Conservation (phyloP, 352 stramenopile genomes). For the Globisporangium okanoganense region DNA sequence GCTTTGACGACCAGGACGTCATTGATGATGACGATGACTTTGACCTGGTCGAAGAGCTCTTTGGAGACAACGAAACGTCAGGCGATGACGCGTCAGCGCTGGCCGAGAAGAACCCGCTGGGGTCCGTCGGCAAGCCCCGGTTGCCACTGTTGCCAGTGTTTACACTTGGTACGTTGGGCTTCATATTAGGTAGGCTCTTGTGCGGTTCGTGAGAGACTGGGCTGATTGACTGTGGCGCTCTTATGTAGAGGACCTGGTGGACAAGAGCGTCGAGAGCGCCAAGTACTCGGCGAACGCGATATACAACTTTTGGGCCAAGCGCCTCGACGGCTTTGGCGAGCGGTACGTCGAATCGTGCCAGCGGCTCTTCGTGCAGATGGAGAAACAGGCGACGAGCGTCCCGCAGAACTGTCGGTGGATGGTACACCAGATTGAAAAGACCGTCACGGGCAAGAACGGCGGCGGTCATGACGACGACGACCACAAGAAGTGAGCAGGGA, state of each 20-base stretch:
- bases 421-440: constrained; percentile 41
- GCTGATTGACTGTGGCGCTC: not conserved
- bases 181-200: not conserved
- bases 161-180: constrained; percentile 28
- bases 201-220: not conserved
- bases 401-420: constrained; percentile 48
- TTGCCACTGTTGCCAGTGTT: constrained; percentile 45
- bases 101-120: constrained; percentile 46
- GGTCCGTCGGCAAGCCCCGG: constrained; percentile 32
- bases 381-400: constrained; percentile 45
- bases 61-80: constrained; percentile 20
- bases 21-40: constrained; percentile 42
- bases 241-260: constrained; percentile 31
- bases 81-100: constrained; percentile 26
- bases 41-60: constrained; percentile 21
- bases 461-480: constrained; percentile 17
- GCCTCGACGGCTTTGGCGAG: constrained; percentile 58
- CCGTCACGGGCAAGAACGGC: constrained; percentile 21
- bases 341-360: constrained; percentile 67
- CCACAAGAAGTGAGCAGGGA: constrained; percentile 5
- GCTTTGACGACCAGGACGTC: constrained; percentile 13
- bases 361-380: constrained; percentile 58
- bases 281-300: constrained; percentile 53
- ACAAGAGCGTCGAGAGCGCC: constrained; percentile 40
- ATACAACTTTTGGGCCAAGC: constrained; percentile 70